Percentiles rank a stretch among this genome's conserved stretches.
These are phyloP conservation scores for Nitzschia putrida DNA, from an alignment of 108 stramenopile genomes.

Conservation along the genomic window DNA sequence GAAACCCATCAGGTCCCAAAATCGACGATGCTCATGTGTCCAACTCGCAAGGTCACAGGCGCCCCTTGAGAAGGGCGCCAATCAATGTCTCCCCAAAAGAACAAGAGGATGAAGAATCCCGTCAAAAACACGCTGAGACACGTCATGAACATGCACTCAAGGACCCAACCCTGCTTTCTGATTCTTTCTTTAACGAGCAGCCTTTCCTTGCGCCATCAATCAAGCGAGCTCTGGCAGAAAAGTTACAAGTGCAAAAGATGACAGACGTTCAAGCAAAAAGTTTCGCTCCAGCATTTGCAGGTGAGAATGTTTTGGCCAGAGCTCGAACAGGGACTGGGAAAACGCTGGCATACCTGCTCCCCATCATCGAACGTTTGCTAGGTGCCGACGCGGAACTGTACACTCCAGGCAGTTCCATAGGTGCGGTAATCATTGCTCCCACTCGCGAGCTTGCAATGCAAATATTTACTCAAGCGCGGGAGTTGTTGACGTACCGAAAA, in stretches of 20 bases:
- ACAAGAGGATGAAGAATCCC: neutral
- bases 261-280: conserved; percentile 85
- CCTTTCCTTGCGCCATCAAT: conserved; percentile 39
- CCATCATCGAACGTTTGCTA: conserved; percentile 67
- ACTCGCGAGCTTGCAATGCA: conserved; percentile 92
- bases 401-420: conserved; percentile 67
- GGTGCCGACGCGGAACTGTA: conserved; percentile 27
- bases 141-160: conserved; percentile 64
- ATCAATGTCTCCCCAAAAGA: neutral
- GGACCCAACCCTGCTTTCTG: conserved; percentile 70
- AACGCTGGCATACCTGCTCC: conserved; percentile 93
- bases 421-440: conserved; percentile 84
- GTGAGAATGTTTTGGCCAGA: conserved; percentile 78
- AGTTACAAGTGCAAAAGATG: conserved; percentile 60
- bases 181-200: conserved; percentile 50
- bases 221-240: conserved; percentile 37
- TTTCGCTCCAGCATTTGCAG: conserved; percentile 57
- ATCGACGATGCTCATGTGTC: neutral
- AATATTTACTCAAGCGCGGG: conserved; percentile 80
- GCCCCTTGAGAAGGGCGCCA: neutral
- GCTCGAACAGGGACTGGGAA: conserved; percentile 89
- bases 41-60: neutral
- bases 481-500: conserved; percentile 48
- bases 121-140: conserved; percentile 1
- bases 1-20: too few species aligned